Conservation (phyloP, 129 eudicot species). For the Rutidosis leptorrhynchoides region DNA sequence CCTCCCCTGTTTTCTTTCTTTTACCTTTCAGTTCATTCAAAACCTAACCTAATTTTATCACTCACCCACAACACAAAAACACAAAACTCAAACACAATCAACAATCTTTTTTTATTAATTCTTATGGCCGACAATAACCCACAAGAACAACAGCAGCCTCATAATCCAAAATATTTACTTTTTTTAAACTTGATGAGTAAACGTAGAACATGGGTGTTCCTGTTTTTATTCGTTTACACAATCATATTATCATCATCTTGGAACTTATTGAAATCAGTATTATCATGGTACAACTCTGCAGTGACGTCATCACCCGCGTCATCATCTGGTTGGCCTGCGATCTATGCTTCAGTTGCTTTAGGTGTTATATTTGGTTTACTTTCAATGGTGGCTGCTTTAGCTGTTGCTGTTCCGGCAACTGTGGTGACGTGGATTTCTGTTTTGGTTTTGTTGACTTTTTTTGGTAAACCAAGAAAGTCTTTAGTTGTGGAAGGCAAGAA, state of each 20-base stretch:
- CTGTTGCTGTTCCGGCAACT: constrained; percentile 80
- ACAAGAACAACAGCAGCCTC: not conserved
- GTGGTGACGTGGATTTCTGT: constrained; percentile 87
- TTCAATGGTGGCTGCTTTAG: constrained; percentile 80
- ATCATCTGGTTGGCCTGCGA: constrained; percentile 49
- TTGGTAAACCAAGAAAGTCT: constrained; percentile 58
- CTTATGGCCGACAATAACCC: constrained; percentile 1
- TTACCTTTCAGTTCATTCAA: not conserved
- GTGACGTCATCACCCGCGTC: constrained; percentile 20
- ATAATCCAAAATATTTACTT: constrained; percentile 21
- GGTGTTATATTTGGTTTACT: constrained; percentile 64
- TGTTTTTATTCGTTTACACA: constrained; percentile 56
- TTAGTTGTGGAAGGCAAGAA: constrained; percentile 88
- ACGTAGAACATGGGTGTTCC: constrained; percentile 66
- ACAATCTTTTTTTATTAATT: no score
- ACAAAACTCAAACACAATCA: no score
- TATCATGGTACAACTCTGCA: constrained; percentile 60
- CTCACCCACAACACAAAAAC: no score
- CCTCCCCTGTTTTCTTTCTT: not conserved
- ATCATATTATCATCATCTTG: constrained; percentile 55
- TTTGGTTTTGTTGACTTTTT: constrained; percentile 64
- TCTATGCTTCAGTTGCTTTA: constrained; percentile 62
- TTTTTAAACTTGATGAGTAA: constrained; percentile 50
- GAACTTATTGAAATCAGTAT: constrained; percentile 60
- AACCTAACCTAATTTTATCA: not conserved